Conservation (phyloP, 148 eudicot genomes). For the Bassia scoparia region DNA sequence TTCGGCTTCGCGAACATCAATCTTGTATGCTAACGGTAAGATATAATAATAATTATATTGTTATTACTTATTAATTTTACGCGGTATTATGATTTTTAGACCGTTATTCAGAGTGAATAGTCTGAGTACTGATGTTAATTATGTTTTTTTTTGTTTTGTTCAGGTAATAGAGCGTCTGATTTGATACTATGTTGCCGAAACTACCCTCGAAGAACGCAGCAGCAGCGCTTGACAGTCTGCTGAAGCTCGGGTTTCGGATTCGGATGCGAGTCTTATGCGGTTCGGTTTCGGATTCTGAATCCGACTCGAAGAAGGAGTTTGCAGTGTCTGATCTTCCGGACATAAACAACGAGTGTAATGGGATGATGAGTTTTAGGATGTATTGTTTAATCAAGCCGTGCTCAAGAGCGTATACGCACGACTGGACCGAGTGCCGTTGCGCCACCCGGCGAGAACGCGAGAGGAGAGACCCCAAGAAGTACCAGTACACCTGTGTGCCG, state of each 20-base stretch:
- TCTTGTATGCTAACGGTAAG: conserved; percentile 45
- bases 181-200: conserved; percentile 44
- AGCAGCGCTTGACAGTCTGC: conserved; percentile 36
- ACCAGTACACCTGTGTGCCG: conserved; percentile 80
- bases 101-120: no score
- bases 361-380: conserved; percentile 87
- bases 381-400: conserved; percentile 89
- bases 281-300: conserved; percentile 9
- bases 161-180: conserved; percentile 46
- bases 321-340: conserved; percentile 62
- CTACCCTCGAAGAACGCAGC: conserved; percentile 20
- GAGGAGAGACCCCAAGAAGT: conserved; percentile 78
- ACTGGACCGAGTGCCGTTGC: conserved; percentile 99
- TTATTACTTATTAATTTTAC: background rate
- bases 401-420: conserved; percentile 91
- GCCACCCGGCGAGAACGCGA: conserved; percentile 94
- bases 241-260: conserved; percentile 32
- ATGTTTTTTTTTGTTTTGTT: background rate
- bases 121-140: background rate
- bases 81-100: no score
- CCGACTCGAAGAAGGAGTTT: conserved; percentile 55
- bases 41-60: no score
- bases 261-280: conserved; percentile 13
- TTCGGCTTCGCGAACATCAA: conserved; percentile 48
- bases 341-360: conserved; percentile 72